Percentiles rank a stretch among this genome's conserved stretches.
phyloP scores from a whole-genome alignment of 345 rosid genomes.

The Acer campestre region DNA sequence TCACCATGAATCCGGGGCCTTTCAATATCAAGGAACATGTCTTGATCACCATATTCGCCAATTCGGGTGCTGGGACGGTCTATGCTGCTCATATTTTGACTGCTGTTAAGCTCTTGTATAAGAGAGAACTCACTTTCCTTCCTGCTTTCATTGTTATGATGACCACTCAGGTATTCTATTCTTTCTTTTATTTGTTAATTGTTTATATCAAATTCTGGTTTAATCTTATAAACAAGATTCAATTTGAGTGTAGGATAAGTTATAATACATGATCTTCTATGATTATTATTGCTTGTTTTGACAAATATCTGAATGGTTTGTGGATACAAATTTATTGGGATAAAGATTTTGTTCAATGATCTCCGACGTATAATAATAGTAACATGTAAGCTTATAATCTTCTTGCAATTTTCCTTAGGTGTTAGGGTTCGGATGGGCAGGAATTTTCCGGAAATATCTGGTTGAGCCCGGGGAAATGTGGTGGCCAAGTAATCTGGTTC shows the following conservation, averaged over 20 bases:
- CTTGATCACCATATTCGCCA: slow-evolving; percentile 78
- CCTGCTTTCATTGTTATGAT: slow-evolving; percentile 67
- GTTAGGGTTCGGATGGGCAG: slow-evolving; percentile 91
- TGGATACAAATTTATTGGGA: not conserved
- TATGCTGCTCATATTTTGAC: slow-evolving; percentile 77
- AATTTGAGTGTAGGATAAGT: not conserved
- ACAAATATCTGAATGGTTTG: not conserved
- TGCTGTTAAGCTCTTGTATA: slow-evolving; percentile 64
- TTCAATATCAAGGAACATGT: slow-evolving; percentile 90
- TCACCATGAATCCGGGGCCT: slow-evolving; percentile 74
- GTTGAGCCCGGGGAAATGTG: slow-evolving; percentile 92
- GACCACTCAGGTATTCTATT: slow-evolving; percentile 68
- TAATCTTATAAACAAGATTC: not conserved
- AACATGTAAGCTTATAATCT: not conserved
- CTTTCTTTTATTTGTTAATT: too few relatives aligned
- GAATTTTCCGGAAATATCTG: slow-evolving; percentile 64
- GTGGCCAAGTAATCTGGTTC: slow-evolving; percentile 83
- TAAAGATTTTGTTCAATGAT: not conserved
- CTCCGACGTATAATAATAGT: too few relatives aligned
- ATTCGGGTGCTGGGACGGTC: slow-evolving; percentile 74
- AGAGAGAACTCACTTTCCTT: slow-evolving; percentile 53
- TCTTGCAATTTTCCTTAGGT: slow-evolving; percentile 33
- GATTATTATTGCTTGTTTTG: not conserved
- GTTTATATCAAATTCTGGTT: not conserved
- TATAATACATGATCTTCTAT: not conserved